A percentile compares a stretch with the other conserved stretches of the same genome.
phyloP scores from a whole-genome alignment of 305 asterid species.

The Solanum hybrid region DNA sequence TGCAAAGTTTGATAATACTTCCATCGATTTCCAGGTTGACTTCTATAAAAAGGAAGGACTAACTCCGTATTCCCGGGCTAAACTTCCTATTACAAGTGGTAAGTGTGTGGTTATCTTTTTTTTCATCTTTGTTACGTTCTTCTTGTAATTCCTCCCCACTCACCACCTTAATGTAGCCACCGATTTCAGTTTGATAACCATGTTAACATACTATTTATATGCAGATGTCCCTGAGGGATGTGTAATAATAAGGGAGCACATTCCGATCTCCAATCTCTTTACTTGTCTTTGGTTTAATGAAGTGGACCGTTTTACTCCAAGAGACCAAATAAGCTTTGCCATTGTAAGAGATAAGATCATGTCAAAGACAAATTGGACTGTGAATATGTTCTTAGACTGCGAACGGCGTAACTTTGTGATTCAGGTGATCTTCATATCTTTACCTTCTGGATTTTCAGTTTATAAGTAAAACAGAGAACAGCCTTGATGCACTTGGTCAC shows the following conservation, averaged over 20 bases:
- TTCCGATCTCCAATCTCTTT: constrained; percentile 72
- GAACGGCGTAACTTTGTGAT: constrained; percentile 83
- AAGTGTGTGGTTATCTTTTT: constrained; percentile 6
- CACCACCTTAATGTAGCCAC: background rate
- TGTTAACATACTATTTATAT: constrained; percentile 4
- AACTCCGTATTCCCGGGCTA: constrained; percentile 52
- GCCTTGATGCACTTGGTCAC: background rate
- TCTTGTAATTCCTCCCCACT: background rate
- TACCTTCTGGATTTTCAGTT: background rate
- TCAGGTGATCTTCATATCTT: constrained; percentile 45
- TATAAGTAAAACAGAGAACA: background rate
- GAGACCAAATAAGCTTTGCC: constrained; percentile 87
- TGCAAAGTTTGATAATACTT: constrained; percentile 62
- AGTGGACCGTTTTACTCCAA: constrained; percentile 84
- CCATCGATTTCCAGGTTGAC: constrained; percentile 78
- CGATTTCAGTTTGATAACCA: background rate
- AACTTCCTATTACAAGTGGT: constrained; percentile 82
- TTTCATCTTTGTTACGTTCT: background rate
- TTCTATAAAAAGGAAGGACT: constrained; percentile 73
- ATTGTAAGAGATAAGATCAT: constrained; percentile 68
- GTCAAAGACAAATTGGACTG: constrained; percentile 65
- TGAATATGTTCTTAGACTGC: constrained; percentile 80
- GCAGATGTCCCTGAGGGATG: constrained; percentile 97
- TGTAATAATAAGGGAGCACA: constrained; percentile 69
- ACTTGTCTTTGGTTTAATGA: constrained; percentile 91